A percentile compares a stretch with the other conserved stretches of the same genome.
Evolutionary conservation across 2,329 filamentous ascomycete species (phyloP).

Genomic region (Zasmidium angulare): DNA sequence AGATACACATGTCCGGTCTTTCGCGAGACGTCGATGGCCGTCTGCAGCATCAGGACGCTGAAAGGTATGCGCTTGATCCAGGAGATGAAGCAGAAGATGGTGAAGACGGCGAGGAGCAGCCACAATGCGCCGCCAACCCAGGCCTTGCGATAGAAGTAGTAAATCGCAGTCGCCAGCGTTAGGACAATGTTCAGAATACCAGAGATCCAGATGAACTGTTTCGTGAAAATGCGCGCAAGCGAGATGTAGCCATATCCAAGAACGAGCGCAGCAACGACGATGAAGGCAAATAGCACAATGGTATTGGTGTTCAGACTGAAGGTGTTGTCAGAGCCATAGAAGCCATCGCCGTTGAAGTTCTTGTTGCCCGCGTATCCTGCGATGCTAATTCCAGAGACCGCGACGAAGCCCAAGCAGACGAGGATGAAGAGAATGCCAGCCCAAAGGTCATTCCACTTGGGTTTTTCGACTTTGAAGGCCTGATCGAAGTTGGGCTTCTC

Average conservation of each 20-base stretch:
- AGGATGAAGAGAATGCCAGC: constrained; percentile 75
- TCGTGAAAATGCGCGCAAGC: constrained; percentile 55
- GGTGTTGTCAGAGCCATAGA: constrained; percentile 67
- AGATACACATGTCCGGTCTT: constrained; percentile 82
- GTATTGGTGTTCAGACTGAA: constrained; percentile 80
- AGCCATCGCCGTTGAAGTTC: constrained; percentile 65
- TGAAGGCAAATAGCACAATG: constrained; percentile 78
- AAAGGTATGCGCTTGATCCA: constrained; percentile 93
- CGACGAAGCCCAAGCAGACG: constrained; percentile 71
- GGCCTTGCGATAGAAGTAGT: constrained; percentile 75
- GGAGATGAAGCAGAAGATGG: constrained; percentile 77
- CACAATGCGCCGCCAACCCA: constrained; percentile 87
- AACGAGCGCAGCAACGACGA: constrained; percentile 70
- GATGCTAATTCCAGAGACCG: constrained; percentile 72
- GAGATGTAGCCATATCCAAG: constrained; percentile 77
- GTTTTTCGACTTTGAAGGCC: constrained; percentile 75
- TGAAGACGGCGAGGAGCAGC: constrained; percentile 76
- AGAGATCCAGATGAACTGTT: constrained; percentile 89
- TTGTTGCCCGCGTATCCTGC: constrained; percentile 69
- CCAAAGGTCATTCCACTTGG: constrained; percentile 89
- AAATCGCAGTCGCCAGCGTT: constrained; percentile 81
- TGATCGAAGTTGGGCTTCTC: constrained; percentile 66
- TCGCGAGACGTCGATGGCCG: constrained; percentile 80
- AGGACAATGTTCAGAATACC: constrained; percentile 84
- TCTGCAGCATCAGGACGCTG: constrained; percentile 84